Percentiles rank a stretch among this genome's conserved stretches.
Conservation (phyloP, 768 basidiomycete genomes). For the Fomitopsis serialis region DNA sequence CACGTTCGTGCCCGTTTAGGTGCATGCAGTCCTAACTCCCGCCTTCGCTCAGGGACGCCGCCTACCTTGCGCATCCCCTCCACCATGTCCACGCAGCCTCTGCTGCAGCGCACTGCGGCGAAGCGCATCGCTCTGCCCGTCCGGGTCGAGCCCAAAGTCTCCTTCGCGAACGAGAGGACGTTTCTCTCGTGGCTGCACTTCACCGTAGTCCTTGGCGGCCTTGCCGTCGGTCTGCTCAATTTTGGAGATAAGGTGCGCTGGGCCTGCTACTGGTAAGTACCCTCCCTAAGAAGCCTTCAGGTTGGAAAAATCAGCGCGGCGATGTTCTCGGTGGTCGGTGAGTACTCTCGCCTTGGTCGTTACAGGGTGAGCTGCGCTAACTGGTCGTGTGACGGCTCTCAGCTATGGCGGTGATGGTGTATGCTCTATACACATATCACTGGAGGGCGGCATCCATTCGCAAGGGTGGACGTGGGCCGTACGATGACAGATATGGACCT, state of each 20-base stretch:
- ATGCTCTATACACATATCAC: slow-evolving; percentile 93
- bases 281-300: slow-evolving; percentile 29
- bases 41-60: not conserved
- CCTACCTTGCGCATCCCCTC: slow-evolving; percentile 14
- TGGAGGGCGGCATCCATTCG: slow-evolving; percentile 95
- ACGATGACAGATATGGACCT: slow-evolving; percentile 93
- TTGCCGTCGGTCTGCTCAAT: slow-evolving; percentile 93
- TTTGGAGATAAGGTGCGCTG: slow-evolving; percentile 87
- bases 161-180: slow-evolving; percentile 91
- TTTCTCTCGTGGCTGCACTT: slow-evolving; percentile 99
- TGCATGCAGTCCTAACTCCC: too few species aligned
- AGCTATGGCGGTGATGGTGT: slow-evolving; percentile 98
- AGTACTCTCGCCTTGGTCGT: slow-evolving; percentile 20
- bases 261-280: not conserved
- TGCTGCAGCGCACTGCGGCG: slow-evolving; percentile 87
- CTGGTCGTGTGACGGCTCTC: slow-evolving; percentile 9
- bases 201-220: slow-evolving; percentile 93
- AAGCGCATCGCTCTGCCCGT: slow-evolving; percentile 98
- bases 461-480: slow-evolving; percentile 86
- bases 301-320: slow-evolving; percentile 94
- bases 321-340: slow-evolving; percentile 93
- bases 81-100: slow-evolving; percentile 93
- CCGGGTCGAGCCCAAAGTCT: slow-evolving; percentile 91
- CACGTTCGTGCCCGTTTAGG: slow-evolving; percentile 23
- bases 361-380: not conserved